Evolutionary conservation across 495 filamentous ascomycete genomes (phyloP), one percentile per base, ranked within the genome.

Genomic region (Penicillium arizonense): DNA sequence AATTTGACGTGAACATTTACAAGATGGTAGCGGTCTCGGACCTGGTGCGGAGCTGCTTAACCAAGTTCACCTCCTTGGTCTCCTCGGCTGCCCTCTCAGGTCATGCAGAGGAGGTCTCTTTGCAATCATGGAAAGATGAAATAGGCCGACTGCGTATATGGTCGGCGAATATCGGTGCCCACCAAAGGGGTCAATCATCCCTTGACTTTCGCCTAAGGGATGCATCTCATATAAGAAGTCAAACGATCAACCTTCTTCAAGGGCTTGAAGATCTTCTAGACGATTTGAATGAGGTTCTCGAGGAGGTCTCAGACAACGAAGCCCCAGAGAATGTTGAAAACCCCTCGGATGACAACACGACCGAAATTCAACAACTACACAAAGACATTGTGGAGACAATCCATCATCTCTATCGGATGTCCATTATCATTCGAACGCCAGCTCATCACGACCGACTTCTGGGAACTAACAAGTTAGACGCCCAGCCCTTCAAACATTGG

Each of bases 151-250:
- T 79, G 47, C 70, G 72, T 32, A 48, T 77, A 12, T 80, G 78
- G 77, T 65, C 66, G n/a, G 65, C 55, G 2, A 78, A 76, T 56
- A 74, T 77, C 30, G 77, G 71, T 10, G 77, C 76, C 12, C 70
- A 79, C 45, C 65, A 66, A 21, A 63, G 44, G 1, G 62, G 67
- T 2, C 60, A 61, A 30, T 74, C 69, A 18, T 79, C 77, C 3
- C 64, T 81, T 3, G 75, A 77, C 23, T 74, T 71, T 47, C 70
- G 73, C 2, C 65, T 80, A 0, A 62, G 74, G n/a, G 76, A 81
- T 48, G 71, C 75, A 3, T 74, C 75, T 0, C 71, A 78, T 44
- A 59, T 81, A 35, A 62, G 56, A n/a, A 44, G 49, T 42, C 35
- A 78, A 13, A 50, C 48, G 2, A 9, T 51, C 1, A 20, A 10